Evolutionary conservation across 2,329 filamentous ascomycete species (phyloP), one percentile per base, ranked within the genome.

Genomic region (Fusarium incarnatum): DNA sequence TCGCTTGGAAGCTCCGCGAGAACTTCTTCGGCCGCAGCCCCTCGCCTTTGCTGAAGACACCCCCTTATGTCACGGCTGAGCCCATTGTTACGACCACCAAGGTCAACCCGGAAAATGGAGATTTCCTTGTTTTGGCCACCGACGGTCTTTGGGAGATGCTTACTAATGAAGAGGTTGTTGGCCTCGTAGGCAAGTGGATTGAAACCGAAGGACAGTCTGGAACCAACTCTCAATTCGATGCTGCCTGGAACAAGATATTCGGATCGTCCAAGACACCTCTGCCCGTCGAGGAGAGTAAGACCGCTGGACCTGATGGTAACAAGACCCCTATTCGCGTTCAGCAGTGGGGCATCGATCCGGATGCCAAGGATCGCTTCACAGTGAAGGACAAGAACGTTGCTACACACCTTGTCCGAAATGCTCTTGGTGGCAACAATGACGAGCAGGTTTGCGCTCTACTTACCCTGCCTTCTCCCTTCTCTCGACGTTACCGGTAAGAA

Each of bases 101-200:
- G 79, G 91, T 99, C 55, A 87, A 95, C 73, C 96, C 96, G 2
- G 89, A 93, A 56, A 93, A 93, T 68, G 94, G 95, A 47, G 96
- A 99, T 78, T 99, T 99, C 75, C 86, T 99, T 15, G 95, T 99
- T 67, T 91, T 99, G 85, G 96, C 96, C 23, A 98, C 96, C 0
- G 96, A 99, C 78, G 96, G 96, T 6, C 86, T 99, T 1, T 99
- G 96, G 96, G 96, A 99, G 82, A 98, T 98, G 96, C 86, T 99
- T 67, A 98, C 94, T 49, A 99, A 98, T 76, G 96, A 99, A 78
- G 96, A 99, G 83, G 96, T 98, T 2, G 92, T 99, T 53, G 96
- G 96, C 1, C 88, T 99, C 4, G 96, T 99, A 7, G 97, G 95
- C 18, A 94, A 97, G 80, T 99, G 96, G 96, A 89, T 99, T 49